Percentiles rank a stretch among this genome's conserved stretches.
Evolutionary conservation across 2,329 filamentous ascomycete genomes (phyloP).

Genomic region (Trichoderma sp.): DNA sequence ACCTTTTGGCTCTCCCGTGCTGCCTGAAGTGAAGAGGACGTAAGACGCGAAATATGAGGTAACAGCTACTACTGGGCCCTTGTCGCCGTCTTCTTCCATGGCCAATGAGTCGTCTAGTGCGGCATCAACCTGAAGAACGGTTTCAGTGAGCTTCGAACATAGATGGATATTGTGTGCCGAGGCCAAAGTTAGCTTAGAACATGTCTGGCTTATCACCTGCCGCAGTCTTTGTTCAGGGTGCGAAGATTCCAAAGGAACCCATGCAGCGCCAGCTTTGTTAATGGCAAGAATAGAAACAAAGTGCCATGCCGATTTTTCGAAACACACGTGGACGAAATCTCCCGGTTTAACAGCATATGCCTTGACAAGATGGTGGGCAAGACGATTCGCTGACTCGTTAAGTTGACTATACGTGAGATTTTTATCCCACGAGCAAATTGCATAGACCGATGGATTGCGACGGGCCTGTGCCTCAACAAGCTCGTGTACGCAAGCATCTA

Average conservation of each 20-base stretch:
- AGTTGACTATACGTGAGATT: constrained; percentile 13
- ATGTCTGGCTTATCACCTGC: constrained; percentile 24
- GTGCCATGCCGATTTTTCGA: constrained; percentile 18
- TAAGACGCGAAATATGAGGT: not conserved
- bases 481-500: constrained; percentile 34
- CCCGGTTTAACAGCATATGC: not conserved
- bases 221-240: constrained; percentile 21
- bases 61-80: not conserved
- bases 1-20: not conserved
- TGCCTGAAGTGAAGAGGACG: constrained; percentile 14
- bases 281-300: constrained; percentile 16
- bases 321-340: constrained; percentile 13
- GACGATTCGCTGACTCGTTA: not conserved
- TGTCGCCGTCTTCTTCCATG: not conserved
- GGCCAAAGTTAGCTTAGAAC: not conserved
- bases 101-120: not conserved
- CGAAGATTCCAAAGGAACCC: constrained; percentile 28
- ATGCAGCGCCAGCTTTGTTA: constrained; percentile 29
- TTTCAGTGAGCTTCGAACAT: constrained; percentile 26
- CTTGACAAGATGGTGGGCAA: constrained; percentile 8
- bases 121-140: constrained; percentile 14
- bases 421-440: constrained; percentile 21
- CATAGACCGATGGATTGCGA: not conserved
- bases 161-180: constrained; percentile 22
- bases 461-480: constrained; percentile 17